Conservation (phyloP, 1,284 basidiomycete genomes). For the Boletus sp. region DNA sequence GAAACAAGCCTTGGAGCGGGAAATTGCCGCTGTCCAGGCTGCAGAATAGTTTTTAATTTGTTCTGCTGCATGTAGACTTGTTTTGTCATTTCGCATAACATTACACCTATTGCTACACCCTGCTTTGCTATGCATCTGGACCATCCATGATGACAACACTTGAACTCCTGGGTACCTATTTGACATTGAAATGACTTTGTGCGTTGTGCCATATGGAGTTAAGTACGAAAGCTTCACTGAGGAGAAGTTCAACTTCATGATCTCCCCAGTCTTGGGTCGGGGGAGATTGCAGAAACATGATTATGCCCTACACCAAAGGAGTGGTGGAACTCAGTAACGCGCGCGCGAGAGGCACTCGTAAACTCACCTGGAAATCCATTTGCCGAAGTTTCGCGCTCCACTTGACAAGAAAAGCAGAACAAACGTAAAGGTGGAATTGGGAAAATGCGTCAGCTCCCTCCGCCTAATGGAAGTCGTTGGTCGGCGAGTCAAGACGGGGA, state of each 20-base stretch:
- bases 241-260: conserved; percentile 90
- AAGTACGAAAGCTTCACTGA: conserved; percentile 94
- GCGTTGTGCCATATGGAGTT: conserved; percentile 93
- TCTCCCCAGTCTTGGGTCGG: conserved; percentile 96
- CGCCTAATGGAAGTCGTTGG: conserved; percentile 49
- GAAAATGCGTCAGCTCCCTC: conserved; percentile 95
- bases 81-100: conserved; percentile 18
- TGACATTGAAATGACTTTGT: conserved; percentile 78
- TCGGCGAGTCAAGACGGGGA: background rate
- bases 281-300: conserved; percentile 96
- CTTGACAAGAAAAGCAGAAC: conserved; percentile 88
- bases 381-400: conserved; percentile 87
- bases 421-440: conserved; percentile 95
- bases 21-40: conserved; percentile 49
- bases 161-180: conserved; percentile 16
- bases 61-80: background rate
- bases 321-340: conserved; percentile 7
- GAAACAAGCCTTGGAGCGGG: conserved; percentile 58
- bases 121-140: conserved; percentile 15
- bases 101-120: conserved; percentile 28
- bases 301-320: conserved; percentile 70
- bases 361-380: conserved; percentile 91
- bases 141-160: background rate
- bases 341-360: background rate
- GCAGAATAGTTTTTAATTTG: conserved; percentile 21